Evolutionary conservation across 441 rosid genomes (phyloP), one percentile per base, ranked within the genome.

Genomic region (Hura crepitans): DNA sequence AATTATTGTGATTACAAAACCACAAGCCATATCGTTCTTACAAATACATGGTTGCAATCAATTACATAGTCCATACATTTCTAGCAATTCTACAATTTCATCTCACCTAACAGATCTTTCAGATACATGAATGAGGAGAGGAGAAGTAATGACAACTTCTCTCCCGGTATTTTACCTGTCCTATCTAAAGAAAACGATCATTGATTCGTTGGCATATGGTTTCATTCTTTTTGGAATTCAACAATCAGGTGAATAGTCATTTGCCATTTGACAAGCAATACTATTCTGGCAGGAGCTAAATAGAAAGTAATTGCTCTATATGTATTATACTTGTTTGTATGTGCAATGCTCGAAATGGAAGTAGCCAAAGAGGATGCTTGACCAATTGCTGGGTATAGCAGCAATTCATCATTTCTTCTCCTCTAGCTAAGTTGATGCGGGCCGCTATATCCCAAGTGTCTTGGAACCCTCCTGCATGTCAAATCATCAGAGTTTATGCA

Each of bases 391-490:
- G 58, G 35, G 62, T 22, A 46, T 15, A 15, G 50, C 33, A 45
- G 23, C 57, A 57, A 47, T 49, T 18, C n/a, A 14, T 50, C 0
- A 3, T 12, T n/a, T 49, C 55, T 22, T 54, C 33, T 47, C 17
- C 30, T 55, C 35, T 50, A 54, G 50, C 64, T n/a, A 58, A 39
- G 71, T 65, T 46, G 71, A 72, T 62, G 68, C 39, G 18, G 12
- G 54, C 51, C 50, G 66, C 74, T 75, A 79, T 58, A 47, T 60
- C 71, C 65, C 6, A 22, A 66, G 30, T 22, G 78, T 77, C 79
- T 78, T 79, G 54, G 78, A 75, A 75, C 81, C 80, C 66, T 63
- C 82, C 89, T 86, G 87, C 69, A 66, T 14, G 15, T 10, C 56
- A 5, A 37, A 35, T 20, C 28, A 49, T 56, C 45, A 22, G 42